phyloP scores from a whole-genome alignment of 1,139 yeast genomes.

The Suhomyces terraborum region DNA sequence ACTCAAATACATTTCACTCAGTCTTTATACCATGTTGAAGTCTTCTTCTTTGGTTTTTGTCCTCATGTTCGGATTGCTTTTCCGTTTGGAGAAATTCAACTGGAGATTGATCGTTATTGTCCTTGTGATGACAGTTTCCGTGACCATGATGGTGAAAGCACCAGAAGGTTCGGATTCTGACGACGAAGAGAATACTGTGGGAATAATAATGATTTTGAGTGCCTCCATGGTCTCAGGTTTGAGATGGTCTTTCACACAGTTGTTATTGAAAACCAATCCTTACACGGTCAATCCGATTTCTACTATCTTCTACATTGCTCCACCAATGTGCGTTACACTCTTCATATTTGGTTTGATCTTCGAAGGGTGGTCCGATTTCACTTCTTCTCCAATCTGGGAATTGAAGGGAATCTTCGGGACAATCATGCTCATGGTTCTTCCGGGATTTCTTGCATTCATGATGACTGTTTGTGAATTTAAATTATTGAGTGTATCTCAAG shows the following conservation, averaged over 20 bases:
- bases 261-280: conserved; percentile 63
- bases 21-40: conserved; percentile 91
- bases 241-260: conserved; percentile 93
- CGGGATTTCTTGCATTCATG: conserved; percentile 84
- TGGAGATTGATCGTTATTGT: conserved; percentile 70
- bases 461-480: conserved; percentile 91
- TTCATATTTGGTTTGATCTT: conserved; percentile 59
- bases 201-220: conserved; percentile 69
- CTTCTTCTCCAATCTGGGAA: conserved; percentile 62
- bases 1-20: conserved; percentile 72
- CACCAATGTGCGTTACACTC: conserved; percentile 72
- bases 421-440: conserved; percentile 61
- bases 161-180: conserved; percentile 23
- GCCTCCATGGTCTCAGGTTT: conserved; percentile 87
- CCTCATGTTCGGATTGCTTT: conserved; percentile 77
- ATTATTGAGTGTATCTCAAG: conserved; percentile 77
- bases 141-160: conserved; percentile 76
- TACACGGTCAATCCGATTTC: conserved; percentile 72
- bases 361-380: conserved; percentile 65
- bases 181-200: conserved; percentile 40
- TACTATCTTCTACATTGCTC: conserved; percentile 81
- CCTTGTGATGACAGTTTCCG: conserved; percentile 76
- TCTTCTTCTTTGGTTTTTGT: conserved; percentile 87
- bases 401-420: conserved; percentile 57
- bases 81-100: conserved; percentile 72